A percentile compares a stretch with the other conserved stretches of the same genome.
Conservation (phyloP, 75 land plant species). For the Picea glauca region DNA sequence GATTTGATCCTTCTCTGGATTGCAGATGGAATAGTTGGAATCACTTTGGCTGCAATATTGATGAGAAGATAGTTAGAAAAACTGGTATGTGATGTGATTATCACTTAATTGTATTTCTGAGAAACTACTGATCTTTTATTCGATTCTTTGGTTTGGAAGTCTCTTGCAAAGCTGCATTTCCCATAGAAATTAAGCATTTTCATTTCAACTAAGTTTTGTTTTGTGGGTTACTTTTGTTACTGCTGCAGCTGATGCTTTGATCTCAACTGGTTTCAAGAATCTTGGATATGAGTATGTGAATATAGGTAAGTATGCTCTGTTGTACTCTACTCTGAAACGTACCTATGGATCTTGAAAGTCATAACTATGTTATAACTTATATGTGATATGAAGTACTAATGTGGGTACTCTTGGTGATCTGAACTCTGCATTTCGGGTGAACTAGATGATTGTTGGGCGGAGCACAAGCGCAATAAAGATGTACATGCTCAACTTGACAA, state of each 20-base stretch:
- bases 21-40: slow-evolving; percentile 98
- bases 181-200: background rate
- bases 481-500: slow-evolving; percentile 12
- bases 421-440: background rate
- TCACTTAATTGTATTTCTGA: background rate
- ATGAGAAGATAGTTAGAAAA: slow-evolving; percentile 62
- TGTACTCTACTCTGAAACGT: background rate
- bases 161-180: background rate
- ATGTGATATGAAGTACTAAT: no score
- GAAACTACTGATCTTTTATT: background rate
- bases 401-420: background rate
- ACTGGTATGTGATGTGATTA: slow-evolving; percentile 44
- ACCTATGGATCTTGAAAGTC: background rate
- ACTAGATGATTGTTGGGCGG: slow-evolving; percentile 60
- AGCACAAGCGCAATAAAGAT: slow-evolving; percentile 28
- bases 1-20: background rate
- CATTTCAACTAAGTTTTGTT: no score
- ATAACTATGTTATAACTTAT: background rate
- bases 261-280: slow-evolving; percentile 68
- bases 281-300: slow-evolving; percentile 77
- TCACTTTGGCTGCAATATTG: slow-evolving; percentile 61
- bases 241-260: slow-evolving; percentile 79
- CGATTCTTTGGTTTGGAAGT: background rate
- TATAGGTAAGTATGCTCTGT: slow-evolving; percentile 36
- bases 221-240: background rate